phyloP scores from a whole-genome alignment of 2,329 filamentous ascomycete genomes.

The Calycina herbarum region DNA sequence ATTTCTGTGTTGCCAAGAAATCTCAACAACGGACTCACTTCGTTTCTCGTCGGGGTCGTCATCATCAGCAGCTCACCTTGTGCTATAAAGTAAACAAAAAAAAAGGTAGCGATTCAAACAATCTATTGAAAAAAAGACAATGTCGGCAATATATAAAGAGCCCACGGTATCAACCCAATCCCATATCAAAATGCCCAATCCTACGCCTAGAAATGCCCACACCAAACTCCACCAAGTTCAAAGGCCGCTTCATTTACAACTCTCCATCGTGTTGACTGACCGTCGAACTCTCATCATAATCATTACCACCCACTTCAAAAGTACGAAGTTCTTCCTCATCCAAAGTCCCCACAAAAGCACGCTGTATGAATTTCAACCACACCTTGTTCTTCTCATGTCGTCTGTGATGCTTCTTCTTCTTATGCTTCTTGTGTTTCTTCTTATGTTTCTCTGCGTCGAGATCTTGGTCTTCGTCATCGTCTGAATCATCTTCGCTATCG shows the following conservation, averaged over 20 bases:
- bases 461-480: constrained; percentile 31
- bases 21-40: too few relatives aligned
- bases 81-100: too few relatives aligned
- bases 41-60: too few relatives aligned
- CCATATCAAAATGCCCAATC: not conserved
- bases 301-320: constrained; percentile 17
- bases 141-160: not conserved
- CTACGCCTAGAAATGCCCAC: not conserved
- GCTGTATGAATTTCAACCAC: constrained; percentile 75
- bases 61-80: too few relatives aligned
- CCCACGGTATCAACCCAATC: constrained; percentile 1
- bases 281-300: not conserved
- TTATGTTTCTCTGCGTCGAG: constrained; percentile 31
- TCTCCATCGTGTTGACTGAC: not conserved
- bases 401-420: constrained; percentile 53
- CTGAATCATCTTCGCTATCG: constrained; percentile 33
- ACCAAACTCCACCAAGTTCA: not conserved
- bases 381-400: constrained; percentile 61
- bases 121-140: not conserved
- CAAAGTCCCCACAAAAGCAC: constrained; percentile 78
- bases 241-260: not conserved
- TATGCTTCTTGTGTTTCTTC: constrained; percentile 32
- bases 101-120: not conserved
- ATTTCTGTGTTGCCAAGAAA: too few relatives aligned
- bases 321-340: constrained; percentile 60